Evolutionary conservation across 2,329 filamentous ascomycete genomes (phyloP), one percentile per base, ranked within the genome.

Genomic region (Fusarium gaditjirri): DNA sequence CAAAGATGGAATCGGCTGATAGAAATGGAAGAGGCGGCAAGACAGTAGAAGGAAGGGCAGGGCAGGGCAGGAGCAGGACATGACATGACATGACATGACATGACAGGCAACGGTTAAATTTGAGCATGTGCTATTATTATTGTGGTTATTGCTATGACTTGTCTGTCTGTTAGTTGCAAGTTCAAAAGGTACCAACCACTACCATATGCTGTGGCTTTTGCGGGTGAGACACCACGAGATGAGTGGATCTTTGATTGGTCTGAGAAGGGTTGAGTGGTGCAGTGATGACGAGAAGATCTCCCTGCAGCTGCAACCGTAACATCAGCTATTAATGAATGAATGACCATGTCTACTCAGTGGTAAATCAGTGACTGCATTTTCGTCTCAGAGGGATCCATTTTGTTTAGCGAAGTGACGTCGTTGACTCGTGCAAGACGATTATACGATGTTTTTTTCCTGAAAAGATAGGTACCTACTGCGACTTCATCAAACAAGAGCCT

Each of bases 211-310:
- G 49, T 33, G 23, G 29, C 19, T 38, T 52, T 71, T 72, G 54
- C 29, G 36, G 38, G 38, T 69, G 61, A 74, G 71, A 75, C 71
- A 72, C 66, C 63, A 75, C 73, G 73, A 71, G 65, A 63, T 61
- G 60, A 53, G 70, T 70, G 57, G 68, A 50, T 33, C n/a, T 23
- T 31, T 68, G 68, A 71, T 71, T 71, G 68, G 58, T 35, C 42
- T n/a, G 44, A n/a, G 36, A 42, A 47, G 39, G 8, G 29, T 42
- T 64, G 57, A 63, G 55, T 62, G 61, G 52, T 61, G 68, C 49
- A 58, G 39, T 43, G 55, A 61, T 58, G 42, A 54, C 38, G 59
- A 38, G 31, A 47, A 70, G 58, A 59, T 52, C 55, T 68, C 58
- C 46, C 47, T 70, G 43, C 36, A 47, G 33, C 41, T 57, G 54